These are phyloP conservation scores for Papiliotrema flavescens DNA, from an alignment of 1,284 basidiomycete species.

Conservation along the genomic window DNA sequence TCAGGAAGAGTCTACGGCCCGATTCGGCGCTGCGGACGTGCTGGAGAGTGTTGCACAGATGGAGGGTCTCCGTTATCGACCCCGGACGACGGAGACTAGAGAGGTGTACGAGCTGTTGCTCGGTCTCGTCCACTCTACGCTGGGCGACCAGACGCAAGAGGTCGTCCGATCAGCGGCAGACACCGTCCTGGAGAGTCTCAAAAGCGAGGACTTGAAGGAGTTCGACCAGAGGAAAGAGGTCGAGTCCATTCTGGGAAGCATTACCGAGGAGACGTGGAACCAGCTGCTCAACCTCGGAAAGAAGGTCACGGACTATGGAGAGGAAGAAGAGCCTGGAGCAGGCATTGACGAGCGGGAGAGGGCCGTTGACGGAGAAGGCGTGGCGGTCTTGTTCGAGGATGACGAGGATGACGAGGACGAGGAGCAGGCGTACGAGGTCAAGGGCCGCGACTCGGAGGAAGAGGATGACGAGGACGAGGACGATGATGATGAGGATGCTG, in stretches of 20 bases:
- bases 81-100: conserved; percentile 87
- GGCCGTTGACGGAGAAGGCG: conserved; percentile 66
- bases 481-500: conserved; percentile 59
- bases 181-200: conserved; percentile 81
- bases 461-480: conserved; percentile 76
- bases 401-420: conserved; percentile 89
- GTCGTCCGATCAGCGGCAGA: conserved; percentile 93
- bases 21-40: conserved; percentile 65
- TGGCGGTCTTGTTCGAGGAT: conserved; percentile 94
- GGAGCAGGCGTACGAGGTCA: conserved; percentile 64
- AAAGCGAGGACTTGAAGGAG: conserved; percentile 87
- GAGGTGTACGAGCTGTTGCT: conserved; percentile 94
- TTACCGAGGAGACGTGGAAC: conserved; percentile 74
- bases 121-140: conserved; percentile 69
- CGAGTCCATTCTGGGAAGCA: conserved; percentile 64
- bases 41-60: conserved; percentile 89
- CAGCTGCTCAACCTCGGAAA: conserved; percentile 85
- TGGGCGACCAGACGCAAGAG: conserved; percentile 95
- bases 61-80: conserved; percentile 88
- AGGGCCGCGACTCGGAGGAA: conserved; percentile 44
- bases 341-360: conserved; percentile 63
- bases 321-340: conserved; percentile 70
- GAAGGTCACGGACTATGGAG: conserved; percentile 94
- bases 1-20: conserved; percentile 37
- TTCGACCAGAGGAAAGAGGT: conserved; percentile 97